Evolutionary conservation across 116 monocot species (phyloP).

Genomic region (Papilionanthe hybrid): DNA sequence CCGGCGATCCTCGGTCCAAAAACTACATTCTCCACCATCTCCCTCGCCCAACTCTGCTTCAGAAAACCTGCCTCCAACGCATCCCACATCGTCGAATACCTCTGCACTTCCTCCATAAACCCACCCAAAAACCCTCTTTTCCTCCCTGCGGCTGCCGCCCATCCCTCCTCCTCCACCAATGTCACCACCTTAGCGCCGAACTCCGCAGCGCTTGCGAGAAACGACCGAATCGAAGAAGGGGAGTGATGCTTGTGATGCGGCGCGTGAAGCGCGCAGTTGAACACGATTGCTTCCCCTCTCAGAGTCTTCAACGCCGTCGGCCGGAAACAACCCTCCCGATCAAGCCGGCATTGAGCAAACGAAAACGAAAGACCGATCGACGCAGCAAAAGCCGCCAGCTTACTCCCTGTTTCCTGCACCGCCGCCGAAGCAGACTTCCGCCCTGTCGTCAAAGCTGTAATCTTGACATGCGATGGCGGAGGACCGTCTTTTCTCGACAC

Average conservation of each 20-base stretch:
- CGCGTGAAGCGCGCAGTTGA: conserved; percentile 50
- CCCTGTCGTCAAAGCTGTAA: conserved; percentile 14
- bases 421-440: conserved; percentile 9
- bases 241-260: conserved; percentile 17
- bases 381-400: conserved; percentile 46
- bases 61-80: conserved; percentile 18
- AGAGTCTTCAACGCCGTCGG: conserved; percentile 23
- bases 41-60: conserved; percentile 18
- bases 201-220: conserved; percentile 24
- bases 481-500: conserved; percentile 2
- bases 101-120: conserved; percentile 16
- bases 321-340: conserved; percentile 43
- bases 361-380: conserved; percentile 54
- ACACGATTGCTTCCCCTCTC: conserved; percentile 38
- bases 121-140: conserved; percentile 1
- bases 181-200: conserved; percentile 30
- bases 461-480: conserved; percentile 19
- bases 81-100: conserved; percentile 17
- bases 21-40: conserved; percentile 12
- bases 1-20: conserved; percentile 11
- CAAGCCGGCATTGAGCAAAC: conserved; percentile 50
- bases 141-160: not conserved
- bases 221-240: conserved; percentile 33
- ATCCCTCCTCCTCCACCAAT: conserved; percentile 44
- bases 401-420: conserved; percentile 40